Evolutionary conservation across 2,329 filamentous ascomycete genomes (phyloP).

Genomic region (Pochonia chlamydosporia): DNA sequence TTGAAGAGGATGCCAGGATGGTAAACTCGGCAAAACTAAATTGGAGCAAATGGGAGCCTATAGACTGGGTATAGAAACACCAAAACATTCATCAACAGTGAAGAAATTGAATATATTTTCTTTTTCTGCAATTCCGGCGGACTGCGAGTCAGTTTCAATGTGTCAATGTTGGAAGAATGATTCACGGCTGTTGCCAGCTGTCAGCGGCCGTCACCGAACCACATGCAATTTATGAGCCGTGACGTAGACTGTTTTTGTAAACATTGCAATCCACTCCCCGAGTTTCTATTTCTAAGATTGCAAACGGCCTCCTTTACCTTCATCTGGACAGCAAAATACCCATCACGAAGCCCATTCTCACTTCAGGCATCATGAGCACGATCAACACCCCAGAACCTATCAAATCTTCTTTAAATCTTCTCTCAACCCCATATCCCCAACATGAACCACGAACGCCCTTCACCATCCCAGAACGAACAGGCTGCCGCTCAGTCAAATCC

Average conservation of each 20-base stretch:
- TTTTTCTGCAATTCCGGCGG: background rate
- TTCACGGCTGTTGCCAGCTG: background rate
- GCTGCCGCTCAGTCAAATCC: slow-evolving; percentile 21
- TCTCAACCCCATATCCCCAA: slow-evolving; percentile 22
- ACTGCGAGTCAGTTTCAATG: background rate
- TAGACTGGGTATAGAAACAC: slow-evolving; percentile 11
- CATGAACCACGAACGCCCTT: slow-evolving; percentile 8
- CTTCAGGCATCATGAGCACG: slow-evolving; percentile 8
- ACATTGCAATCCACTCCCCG: background rate
- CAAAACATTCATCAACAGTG: slow-evolving; percentile 1
- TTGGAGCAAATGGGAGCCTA: slow-evolving; percentile 1
- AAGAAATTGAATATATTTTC: slow-evolving; percentile 1
- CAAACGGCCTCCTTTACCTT: background rate
- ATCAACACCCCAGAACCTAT: slow-evolving; percentile 11
- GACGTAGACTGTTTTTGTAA: background rate
- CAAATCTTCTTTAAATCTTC: slow-evolving; percentile 19
- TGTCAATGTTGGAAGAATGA: background rate
- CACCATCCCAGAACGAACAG: slow-evolving; percentile 1
- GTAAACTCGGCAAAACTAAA: background rate
- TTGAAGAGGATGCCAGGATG: slow-evolving; percentile 1
- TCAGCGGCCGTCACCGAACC: background rate
- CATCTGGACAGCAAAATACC: background rate
- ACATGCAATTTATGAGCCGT: background rate
- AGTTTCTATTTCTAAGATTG: background rate
- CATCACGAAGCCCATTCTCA: background rate